Conservation (phyloP, 768 basidiomycete genomes). For the Termitomyces sp. region DNA sequence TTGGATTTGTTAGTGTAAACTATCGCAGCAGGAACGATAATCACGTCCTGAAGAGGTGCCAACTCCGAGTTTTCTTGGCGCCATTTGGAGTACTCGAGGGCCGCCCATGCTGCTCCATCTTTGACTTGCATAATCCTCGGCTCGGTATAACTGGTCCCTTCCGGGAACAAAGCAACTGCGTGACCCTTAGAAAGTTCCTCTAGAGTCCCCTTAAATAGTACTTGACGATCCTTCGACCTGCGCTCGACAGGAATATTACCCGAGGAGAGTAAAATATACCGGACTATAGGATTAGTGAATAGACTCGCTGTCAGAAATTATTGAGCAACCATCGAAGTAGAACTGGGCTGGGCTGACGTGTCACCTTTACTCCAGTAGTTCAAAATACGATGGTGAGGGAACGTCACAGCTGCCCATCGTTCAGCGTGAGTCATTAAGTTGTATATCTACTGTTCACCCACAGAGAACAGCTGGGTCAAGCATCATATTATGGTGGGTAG, state of each 20-base stretch:
- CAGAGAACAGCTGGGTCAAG: constrained; percentile 82
- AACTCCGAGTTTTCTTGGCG: constrained; percentile 51
- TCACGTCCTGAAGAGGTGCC: constrained; percentile 43
- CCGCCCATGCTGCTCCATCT: constrained; percentile 94
- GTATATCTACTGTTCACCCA: constrained; percentile 24
- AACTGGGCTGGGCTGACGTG: not conserved
- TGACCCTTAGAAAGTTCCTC: constrained; percentile 77
- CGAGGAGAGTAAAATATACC: constrained; percentile 76
- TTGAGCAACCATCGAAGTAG: constrained; percentile 2
- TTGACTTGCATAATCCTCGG: constrained; percentile 90
- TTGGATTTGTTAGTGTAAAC: constrained; percentile 96
- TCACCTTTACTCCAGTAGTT: constrained; percentile 95
- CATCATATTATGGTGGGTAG: constrained; percentile 95
- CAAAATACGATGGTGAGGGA: constrained; percentile 78
- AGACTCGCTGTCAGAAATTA: constrained; percentile 51
- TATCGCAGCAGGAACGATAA: constrained; percentile 81
- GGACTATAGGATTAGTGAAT: constrained; percentile 74
- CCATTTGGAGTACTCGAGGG: constrained; percentile 89
- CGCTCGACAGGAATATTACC: constrained; percentile 99
- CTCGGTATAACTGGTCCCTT: constrained; percentile 92
- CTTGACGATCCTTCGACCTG: constrained; percentile 88
- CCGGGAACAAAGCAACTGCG: constrained; percentile 91
- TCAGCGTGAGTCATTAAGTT: constrained; percentile 4
- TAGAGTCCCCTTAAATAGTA: constrained; percentile 85
- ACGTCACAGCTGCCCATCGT: constrained; percentile 60